Base-by-base conservation (phyloP, 257 asterid genomes). In the Solanum peruvianum region DNA sequence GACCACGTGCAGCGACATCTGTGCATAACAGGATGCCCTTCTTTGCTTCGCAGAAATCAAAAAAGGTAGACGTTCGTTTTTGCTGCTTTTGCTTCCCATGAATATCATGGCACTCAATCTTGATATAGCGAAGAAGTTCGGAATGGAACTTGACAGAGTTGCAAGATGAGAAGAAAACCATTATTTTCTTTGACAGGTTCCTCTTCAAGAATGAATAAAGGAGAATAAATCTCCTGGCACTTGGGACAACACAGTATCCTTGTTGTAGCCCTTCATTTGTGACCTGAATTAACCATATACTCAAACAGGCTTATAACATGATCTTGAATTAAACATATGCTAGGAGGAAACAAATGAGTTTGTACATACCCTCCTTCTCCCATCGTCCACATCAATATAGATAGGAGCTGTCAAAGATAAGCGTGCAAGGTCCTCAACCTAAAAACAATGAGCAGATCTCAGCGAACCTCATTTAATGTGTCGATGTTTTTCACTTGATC, bases 1-100 rank as follows among this genome's bases (percentile, higher is more conserved):
- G 98, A 85, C 99, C 99, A 89, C 99, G 99, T 80, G 99, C 98
- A 29, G 99, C 99, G 15, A 97, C 98, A 86, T 97, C 99, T 0
- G 99, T 97, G 88, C 99, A 96, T 86, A 97, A 91, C 86, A 96
- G 89, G 85, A 97, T 93, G 78, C 99, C 99, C 90, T 92, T 95
- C 86, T 95, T 93, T 23, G 97, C 97, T 88, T 93, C 92, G 91
- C 98, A 94, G 89, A 95, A 97, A n/a, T 94, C 95, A 42, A 93
- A 92, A 90, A 96, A 96, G 58, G 99, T 96, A 77, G 96, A 87
- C 1, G 98, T 93, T 85, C 99, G 92, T 88, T 97, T 96, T 92
- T 92, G 94, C 94, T 97, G 99, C 92, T 97, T 97, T 90, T 94
- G 98, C 94, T 96, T 95, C 81, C 99, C 99, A 87, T 96, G 95